Conservation (phyloP, 2,329 filamentous ascomycete genomes). For the Fusarium subtropicale region DNA sequence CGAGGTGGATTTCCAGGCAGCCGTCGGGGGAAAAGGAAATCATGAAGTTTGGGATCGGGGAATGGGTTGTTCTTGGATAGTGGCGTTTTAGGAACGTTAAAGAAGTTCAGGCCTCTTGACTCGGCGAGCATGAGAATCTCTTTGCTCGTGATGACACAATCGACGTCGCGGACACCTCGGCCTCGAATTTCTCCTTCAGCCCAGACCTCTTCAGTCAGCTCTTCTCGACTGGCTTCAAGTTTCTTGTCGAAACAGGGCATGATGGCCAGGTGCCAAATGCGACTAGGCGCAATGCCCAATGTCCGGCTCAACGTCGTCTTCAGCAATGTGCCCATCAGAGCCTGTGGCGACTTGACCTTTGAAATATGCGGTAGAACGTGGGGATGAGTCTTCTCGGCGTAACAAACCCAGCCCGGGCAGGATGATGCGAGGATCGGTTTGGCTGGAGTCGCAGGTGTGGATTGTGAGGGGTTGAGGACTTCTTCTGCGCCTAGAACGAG, state of each 20-base stretch:
- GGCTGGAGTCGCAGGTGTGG: constrained; percentile 36
- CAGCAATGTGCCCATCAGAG: constrained; percentile 86
- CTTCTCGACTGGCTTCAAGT: constrained; percentile 91
- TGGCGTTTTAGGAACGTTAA: constrained; percentile 71
- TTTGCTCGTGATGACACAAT: constrained; percentile 97
- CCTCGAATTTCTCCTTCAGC: constrained; percentile 60
- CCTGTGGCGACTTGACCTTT: constrained; percentile 92
- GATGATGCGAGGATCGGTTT: constrained; percentile 84
- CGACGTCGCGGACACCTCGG: constrained; percentile 82
- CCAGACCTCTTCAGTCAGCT: constrained; percentile 88
- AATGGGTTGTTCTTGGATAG: constrained; percentile 67
- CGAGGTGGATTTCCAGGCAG: constrained; percentile 58
- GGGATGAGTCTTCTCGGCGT: constrained; percentile 97
- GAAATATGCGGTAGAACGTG: constrained; percentile 93
- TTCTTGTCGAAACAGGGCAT: constrained; percentile 99
- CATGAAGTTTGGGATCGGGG: constrained; percentile 76
- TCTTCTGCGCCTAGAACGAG: constrained; percentile 84
- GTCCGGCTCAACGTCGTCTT: constrained; percentile 84
- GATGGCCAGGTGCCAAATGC: constrained; percentile 93
- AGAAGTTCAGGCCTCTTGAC: constrained; percentile 81
- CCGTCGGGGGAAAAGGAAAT: constrained; percentile 77
- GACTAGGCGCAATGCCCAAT: constrained; percentile 77
- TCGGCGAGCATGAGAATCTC: constrained; percentile 92
- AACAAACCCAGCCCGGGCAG: constrained; percentile 98
- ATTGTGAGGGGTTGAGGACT: constrained; percentile 58